Percentiles rank a stretch among this genome's conserved stretches.
Conservation (phyloP, 2,329 filamentous ascomycete species). For the Aspergillus chevalieri region DNA sequence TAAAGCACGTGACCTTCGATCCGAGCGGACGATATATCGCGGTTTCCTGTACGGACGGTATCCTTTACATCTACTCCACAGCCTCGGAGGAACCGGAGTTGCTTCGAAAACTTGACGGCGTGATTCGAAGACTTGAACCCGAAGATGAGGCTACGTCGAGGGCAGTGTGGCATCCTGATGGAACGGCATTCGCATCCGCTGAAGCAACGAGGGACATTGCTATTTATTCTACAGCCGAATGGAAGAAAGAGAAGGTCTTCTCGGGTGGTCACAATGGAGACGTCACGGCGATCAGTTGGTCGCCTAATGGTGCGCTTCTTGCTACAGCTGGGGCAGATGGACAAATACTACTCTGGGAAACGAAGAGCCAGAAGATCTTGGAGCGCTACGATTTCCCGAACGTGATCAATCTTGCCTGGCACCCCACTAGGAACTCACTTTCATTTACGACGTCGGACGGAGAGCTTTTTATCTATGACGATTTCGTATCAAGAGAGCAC, state of each 20-base stretch:
- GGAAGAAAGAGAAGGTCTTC: conserved; percentile 79
- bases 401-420: conserved; percentile 83
- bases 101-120: conserved; percentile 74
- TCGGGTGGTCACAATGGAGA: conserved; percentile 72
- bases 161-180: conserved; percentile 89
- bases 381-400: conserved; percentile 73
- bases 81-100: conserved; percentile 72
- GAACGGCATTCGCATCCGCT: conserved; percentile 78
- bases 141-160: conserved; percentile 70
- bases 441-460: conserved; percentile 92
- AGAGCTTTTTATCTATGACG: conserved; percentile 79
- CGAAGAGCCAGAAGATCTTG: conserved; percentile 75
- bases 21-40: conserved; percentile 68
- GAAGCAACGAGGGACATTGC: conserved; percentile 78
- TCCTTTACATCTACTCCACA: conserved; percentile 84
- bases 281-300: conserved; percentile 85
- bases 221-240: conserved; percentile 80
- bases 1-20: conserved; percentile 89
- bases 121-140: conserved; percentile 72
- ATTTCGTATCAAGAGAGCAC: conserved; percentile 49
- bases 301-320: conserved; percentile 84
- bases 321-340: conserved; percentile 54
- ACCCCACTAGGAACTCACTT: conserved; percentile 78
- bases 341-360: conserved; percentile 68
- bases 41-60: conserved; percentile 80